Evolutionary conservation across 441 rosid species (phyloP), one percentile per base, ranked within the genome.

Genomic region (Mallotus repandus): DNA sequence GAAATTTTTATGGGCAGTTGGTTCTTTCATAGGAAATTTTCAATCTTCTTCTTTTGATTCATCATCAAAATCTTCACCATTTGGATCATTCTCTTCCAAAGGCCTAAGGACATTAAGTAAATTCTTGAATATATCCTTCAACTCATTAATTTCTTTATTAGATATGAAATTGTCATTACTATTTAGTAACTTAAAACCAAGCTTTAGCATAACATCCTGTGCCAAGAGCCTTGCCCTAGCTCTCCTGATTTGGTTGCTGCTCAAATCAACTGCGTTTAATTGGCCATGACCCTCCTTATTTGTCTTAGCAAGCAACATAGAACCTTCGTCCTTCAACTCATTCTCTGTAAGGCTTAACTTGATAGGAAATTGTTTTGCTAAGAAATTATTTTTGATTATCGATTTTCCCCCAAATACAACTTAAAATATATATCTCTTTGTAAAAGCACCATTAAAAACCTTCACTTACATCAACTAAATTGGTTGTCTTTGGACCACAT

Each of bases 1-100:
- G 41, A 56, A 52, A 50, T 70, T 15, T 1, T 25, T 67, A 60
- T 48, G 60, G 2, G 16, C 13, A 29, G 1, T 73, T 61, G 52
- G 54, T 7, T 3, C 29, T 58, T 67, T 10, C 8, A 53, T 41
- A 95, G 98, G 99, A 95, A 92, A 89, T 91, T 71, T 49, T 50
- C 85, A n/a, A 11, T 84, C 91, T 52, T 84, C 89, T 7, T 82
- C 93, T 18, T 81, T 87, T 22, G 68, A 83, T 53, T 82, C 91
- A 25, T 84, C 91, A 52, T 89, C 92, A 68, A 76, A 53, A 83
- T 90, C 93, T 83, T 89, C 90, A 55, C 95, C 97, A 69, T 94
- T 97, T 1, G 97, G 97, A 80, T 93, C 96, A 76, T 95, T 95
- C 73, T 92, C 99, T 53, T 92, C 99, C 74, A 93, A 84, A 29